A percentile compares a stretch with the other conserved stretches of the same genome.
Conservation (phyloP, 768 basidiomycete genomes). For the Russula virescens region DNA sequence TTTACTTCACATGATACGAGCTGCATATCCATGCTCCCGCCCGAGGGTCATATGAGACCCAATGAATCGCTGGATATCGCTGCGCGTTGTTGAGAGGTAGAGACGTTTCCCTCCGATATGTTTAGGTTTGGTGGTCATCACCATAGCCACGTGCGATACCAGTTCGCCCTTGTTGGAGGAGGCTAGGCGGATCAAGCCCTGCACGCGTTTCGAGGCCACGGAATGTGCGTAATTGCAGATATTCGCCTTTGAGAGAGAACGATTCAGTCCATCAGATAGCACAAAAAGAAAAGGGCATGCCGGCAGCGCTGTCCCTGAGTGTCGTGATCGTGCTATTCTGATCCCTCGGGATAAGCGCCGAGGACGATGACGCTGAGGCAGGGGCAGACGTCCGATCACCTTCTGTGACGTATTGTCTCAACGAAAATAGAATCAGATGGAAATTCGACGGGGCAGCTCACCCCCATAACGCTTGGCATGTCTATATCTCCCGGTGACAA, state of each 20-base stretch:
- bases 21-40: no score
- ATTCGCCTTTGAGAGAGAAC: slow-evolving; percentile 44
- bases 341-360: slow-evolving; percentile 55
- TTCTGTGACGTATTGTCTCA: background rate
- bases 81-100: no score
- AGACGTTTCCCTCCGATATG: background rate
- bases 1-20: no score
- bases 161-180: slow-evolving; percentile 82
- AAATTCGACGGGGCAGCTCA: slow-evolving; percentile 12
- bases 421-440: background rate
- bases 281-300: slow-evolving; percentile 35
- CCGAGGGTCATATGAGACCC: no score
- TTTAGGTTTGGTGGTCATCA: slow-evolving; percentile 36
- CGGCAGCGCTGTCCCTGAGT: slow-evolving; percentile 63
- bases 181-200: slow-evolving; percentile 72
- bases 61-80: no score
- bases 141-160: slow-evolving; percentile 88
- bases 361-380: slow-evolving; percentile 27
- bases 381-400: slow-evolving; percentile 16
- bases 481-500: slow-evolving; percentile 80
- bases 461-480: slow-evolving; percentile 64
- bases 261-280: slow-evolving; percentile 6
- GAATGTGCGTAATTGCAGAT: slow-evolving; percentile 69
- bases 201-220: slow-evolving; percentile 73
- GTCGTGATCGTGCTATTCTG: slow-evolving; percentile 53